Percentiles rank a stretch among this genome's conserved stretches.
Evolutionary conservation across 306 rosid species (phyloP).

Genomic region (Amphicarpaea edgeworthii): DNA sequence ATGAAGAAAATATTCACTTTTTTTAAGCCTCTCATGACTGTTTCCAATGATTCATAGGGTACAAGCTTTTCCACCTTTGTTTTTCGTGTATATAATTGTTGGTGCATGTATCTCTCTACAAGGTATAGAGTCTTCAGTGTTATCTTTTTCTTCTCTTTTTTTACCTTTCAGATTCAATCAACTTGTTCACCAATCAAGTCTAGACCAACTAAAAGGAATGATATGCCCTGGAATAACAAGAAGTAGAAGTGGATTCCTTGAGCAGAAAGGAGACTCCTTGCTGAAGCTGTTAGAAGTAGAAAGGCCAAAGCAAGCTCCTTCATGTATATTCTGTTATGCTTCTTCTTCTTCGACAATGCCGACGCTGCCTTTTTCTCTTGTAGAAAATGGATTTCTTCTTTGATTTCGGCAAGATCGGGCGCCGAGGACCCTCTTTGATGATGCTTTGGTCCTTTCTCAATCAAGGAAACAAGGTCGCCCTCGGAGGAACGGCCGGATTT

Average conservation of each 20-base stretch:
- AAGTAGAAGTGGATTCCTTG: slow-evolving; percentile 98
- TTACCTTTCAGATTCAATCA: slow-evolving; percentile 43
- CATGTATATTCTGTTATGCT: slow-evolving; percentile 79
- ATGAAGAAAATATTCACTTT: not conserved
- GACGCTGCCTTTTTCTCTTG: slow-evolving; percentile 48
- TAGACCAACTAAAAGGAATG: slow-evolving; percentile 88
- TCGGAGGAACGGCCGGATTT: slow-evolving; percentile 92
- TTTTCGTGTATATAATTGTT: not conserved
- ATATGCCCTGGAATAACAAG: slow-evolving; percentile 88
- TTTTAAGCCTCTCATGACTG: not conserved
- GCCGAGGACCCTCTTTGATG: slow-evolving; percentile 70
- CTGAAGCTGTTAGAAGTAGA: slow-evolving; percentile 86
- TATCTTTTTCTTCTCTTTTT: not conserved
- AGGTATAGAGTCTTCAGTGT: not conserved
- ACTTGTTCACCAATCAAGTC: slow-evolving; percentile 94
- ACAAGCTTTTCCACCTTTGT: slow-evolving; percentile 12
- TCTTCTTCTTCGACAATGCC: slow-evolving; percentile 55
- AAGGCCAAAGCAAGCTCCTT: slow-evolving; percentile 90
- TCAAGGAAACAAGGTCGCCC: slow-evolving; percentile 78
- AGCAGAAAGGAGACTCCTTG: slow-evolving; percentile 92
- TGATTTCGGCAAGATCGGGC: slow-evolving; percentile 70
- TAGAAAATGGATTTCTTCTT: slow-evolving; percentile 68
- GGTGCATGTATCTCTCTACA: slow-evolving; percentile 29
- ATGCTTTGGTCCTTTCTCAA: slow-evolving; percentile 61
- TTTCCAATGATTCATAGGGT: slow-evolving; percentile 5